These are phyloP conservation scores for Penicillium digitatum DNA, from an alignment of 2,329 filamentous ascomycete genomes.

Conservation along the genomic window DNA sequence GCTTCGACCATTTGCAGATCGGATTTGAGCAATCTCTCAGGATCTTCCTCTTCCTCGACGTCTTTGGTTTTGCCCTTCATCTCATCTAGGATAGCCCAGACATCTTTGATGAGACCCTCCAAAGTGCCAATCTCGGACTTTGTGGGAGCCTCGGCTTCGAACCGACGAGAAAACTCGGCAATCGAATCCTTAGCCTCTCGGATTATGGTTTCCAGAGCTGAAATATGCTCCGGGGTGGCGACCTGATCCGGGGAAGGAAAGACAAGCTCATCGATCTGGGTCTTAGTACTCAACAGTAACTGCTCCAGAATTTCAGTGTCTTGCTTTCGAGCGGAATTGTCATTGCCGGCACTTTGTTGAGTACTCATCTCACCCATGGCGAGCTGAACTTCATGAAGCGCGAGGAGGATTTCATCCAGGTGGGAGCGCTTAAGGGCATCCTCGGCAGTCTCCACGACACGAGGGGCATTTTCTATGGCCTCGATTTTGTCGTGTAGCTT, in stretches of 20 bases:
- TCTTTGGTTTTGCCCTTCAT: slow-evolving; percentile 44
- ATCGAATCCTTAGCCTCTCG: slow-evolving; percentile 72
- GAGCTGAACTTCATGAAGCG: slow-evolving; percentile 53
- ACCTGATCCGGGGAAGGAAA: slow-evolving; percentile 62
- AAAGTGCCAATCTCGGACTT: slow-evolving; percentile 76
- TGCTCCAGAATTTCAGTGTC: slow-evolving; percentile 90
- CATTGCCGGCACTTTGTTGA: slow-evolving; percentile 48
- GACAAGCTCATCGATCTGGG: slow-evolving; percentile 74
- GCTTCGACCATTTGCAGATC: slow-evolving; percentile 78
- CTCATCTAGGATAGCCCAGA: slow-evolving; percentile 73
- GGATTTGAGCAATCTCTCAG: slow-evolving; percentile 68
- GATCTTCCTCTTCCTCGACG: slow-evolving; percentile 45
- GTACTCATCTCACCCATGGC: slow-evolving; percentile 53
- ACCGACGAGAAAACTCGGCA: slow-evolving; percentile 59
- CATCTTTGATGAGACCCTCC: slow-evolving; percentile 72
- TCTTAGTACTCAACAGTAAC: slow-evolving; percentile 82
- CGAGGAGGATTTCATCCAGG: slow-evolving; percentile 45
- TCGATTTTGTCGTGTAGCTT: slow-evolving; percentile 84
- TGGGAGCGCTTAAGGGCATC: slow-evolving; percentile 47
- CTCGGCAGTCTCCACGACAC: slow-evolving; percentile 36
- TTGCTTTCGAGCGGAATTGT: slow-evolving; percentile 63
- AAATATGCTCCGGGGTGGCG: slow-evolving; percentile 60
- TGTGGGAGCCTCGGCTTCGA: slow-evolving; percentile 65
- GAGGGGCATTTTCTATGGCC: slow-evolving; percentile 56
- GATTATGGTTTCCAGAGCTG: slow-evolving; percentile 63